Evolutionary conservation across 768 basidiomycete genomes (phyloP).

Genomic region (Agaricus sinodeliciosus): DNA sequence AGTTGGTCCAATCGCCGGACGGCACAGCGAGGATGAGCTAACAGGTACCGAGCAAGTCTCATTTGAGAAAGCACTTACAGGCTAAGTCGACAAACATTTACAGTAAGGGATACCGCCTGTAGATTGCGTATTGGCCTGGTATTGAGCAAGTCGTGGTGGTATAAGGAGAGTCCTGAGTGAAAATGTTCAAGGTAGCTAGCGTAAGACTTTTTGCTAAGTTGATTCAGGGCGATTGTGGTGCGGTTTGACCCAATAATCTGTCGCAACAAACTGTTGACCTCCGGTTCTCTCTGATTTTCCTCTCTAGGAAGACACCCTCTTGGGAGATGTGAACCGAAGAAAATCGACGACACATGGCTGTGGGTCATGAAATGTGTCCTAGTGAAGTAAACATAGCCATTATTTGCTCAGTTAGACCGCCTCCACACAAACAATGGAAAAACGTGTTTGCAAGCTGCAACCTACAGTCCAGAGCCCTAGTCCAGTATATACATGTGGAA

Average conservation of each 20-base stretch:
- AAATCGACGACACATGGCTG: constrained; percentile 3
- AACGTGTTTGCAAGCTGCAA: constrained; percentile 1
- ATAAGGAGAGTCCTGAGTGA: not conserved
- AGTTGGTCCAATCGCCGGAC: not conserved
- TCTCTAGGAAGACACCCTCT: not conserved
- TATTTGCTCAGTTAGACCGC: constrained; percentile 8
- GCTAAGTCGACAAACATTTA: not conserved
- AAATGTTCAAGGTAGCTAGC: constrained; percentile 5
- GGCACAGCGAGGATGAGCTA: not conserved
- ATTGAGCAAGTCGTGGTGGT: not conserved
- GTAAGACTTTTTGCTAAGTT: constrained; percentile 6
- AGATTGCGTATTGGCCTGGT: not conserved
- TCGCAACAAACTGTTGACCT: not conserved
- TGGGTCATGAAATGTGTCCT: constrained; percentile 6
- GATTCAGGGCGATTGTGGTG: constrained; percentile 4
- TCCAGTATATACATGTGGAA: not conserved
- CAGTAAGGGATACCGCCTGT: not conserved
- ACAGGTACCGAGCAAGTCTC: not conserved
- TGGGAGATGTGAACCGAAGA: not conserved
- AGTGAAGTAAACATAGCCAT: constrained; percentile 10
- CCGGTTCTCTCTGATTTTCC: not conserved
- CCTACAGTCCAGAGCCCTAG: not conserved
- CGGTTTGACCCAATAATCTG: constrained; percentile 5
- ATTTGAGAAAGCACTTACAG: not conserved
- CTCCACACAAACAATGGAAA: constrained; percentile 10